Percentiles rank a stretch among this genome's conserved stretches.
Evolutionary conservation across 139 green algal genomes (phyloP).

Genomic region (Astrephomene gubernaculifera): DNA sequence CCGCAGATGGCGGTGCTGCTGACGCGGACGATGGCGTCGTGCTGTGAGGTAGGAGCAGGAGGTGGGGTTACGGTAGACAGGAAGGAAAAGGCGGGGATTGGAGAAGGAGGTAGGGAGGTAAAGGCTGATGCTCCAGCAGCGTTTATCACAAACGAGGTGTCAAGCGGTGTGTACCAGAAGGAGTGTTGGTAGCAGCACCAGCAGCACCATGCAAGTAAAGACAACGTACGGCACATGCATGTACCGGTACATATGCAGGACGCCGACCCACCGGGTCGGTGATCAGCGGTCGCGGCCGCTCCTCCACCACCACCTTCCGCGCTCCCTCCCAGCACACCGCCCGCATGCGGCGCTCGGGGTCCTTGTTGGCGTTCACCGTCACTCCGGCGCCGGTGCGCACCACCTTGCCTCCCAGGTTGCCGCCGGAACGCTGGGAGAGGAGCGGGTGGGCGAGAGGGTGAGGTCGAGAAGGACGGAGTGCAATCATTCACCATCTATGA

Average conservation of each 20-base stretch:
- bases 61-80: too few relatives aligned
- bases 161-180: too few relatives aligned
- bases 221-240: too few relatives aligned
- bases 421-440: conserved; percentile 1
- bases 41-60: too few relatives aligned
- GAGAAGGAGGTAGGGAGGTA: too few relatives aligned
- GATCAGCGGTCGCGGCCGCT: conserved; percentile 48
- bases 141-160: too few relatives aligned
- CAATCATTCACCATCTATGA: neutral
- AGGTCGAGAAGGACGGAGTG: neutral
- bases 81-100: too few relatives aligned
- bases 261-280: conserved; percentile 58
- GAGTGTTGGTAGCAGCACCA: too few relatives aligned
- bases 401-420: conserved; percentile 44
- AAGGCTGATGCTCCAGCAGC: too few relatives aligned
- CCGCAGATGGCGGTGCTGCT: conserved; percentile 81
- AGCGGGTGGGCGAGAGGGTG: neutral
- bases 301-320: conserved; percentile 47
- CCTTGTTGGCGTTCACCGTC: conserved; percentile 37
- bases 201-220: too few relatives aligned
- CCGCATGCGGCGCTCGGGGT: conserved; percentile 42
- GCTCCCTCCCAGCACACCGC: conserved; percentile 54
- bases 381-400: conserved; percentile 4
- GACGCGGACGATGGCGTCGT: conserved; percentile 74
- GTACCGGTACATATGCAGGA: too few relatives aligned